Percentiles rank a stretch among this genome's conserved stretches.
Conservation (phyloP, 495 filamentous ascomycete species). For the Schizothecium vesticola region DNA sequence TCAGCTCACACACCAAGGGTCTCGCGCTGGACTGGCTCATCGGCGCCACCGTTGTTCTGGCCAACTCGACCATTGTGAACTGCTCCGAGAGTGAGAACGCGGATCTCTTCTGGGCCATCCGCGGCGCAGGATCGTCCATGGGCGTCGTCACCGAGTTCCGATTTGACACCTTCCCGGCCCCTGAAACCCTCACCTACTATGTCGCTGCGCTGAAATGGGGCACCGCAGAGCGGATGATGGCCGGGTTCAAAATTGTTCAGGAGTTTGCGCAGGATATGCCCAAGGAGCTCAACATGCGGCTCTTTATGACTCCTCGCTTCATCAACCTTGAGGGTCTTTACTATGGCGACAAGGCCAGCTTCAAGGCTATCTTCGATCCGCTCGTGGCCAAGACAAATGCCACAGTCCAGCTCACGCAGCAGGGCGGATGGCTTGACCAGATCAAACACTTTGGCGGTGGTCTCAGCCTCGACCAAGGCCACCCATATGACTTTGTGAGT, state of each 20-base stretch:
- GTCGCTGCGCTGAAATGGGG: conserved; percentile 31
- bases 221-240: conserved; percentile 18
- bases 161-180: conserved; percentile 40
- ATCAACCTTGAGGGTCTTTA: conserved; percentile 41
- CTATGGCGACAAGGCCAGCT: conserved; percentile 34
- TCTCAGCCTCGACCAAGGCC: conserved; percentile 33
- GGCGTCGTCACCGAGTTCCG: conserved; percentile 41
- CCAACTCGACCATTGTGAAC: conserved; percentile 38
- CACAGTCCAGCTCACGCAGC: conserved; percentile 25
- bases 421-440: conserved; percentile 37
- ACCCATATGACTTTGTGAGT: conserved; percentile 24
- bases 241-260: conserved; percentile 34
- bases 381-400: conserved; percentile 33
- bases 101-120: conserved; percentile 45
- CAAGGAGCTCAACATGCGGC: conserved; percentile 40
- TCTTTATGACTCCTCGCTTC: conserved; percentile 36
- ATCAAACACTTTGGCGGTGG: conserved; percentile 39
- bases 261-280: conserved; percentile 40
- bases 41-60: conserved; percentile 39
- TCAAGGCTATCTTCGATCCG: conserved; percentile 32
- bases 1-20: conserved; percentile 42
- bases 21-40: conserved; percentile 42
- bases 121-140: conserved; percentile 40
- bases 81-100: conserved; percentile 37
- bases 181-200: conserved; percentile 38